Evolutionary conservation across 2,329 filamentous ascomycete genomes (phyloP).

Genomic region (Aspergillus felis): DNA sequence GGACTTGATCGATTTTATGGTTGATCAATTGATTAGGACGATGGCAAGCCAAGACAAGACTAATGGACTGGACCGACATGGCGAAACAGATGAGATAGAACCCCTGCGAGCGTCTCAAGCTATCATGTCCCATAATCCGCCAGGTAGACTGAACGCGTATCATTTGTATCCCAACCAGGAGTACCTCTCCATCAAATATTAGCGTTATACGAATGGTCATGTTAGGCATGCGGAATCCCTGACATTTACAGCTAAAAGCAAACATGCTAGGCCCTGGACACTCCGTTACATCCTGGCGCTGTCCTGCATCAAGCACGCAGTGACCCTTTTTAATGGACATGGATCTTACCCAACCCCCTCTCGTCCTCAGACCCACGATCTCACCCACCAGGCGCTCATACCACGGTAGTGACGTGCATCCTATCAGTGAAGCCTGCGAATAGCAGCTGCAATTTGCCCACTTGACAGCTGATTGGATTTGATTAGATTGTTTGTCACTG

Average conservation of each 20-base stretch:
- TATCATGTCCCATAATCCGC: not conserved
- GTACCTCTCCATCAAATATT: not conserved
- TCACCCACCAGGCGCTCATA: not conserved
- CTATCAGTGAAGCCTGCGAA: not conserved
- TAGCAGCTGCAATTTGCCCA: not conserved
- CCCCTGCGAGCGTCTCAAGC: not conserved
- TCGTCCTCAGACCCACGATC: not conserved
- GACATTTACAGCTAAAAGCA: not conserved
- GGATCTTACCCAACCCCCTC: not conserved
- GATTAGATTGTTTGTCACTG: not conserved
- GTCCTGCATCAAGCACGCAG: not conserved
- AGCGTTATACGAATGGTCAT: not conserved
- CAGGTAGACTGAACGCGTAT: not conserved
- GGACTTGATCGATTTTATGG: not conserved
- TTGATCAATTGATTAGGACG: not conserved
- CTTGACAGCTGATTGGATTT: not conserved
- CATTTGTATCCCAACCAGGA: not conserved
- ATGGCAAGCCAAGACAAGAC: not conserved
- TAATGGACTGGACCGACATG: too few relatives aligned
- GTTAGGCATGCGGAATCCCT: not conserved
- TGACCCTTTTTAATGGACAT: not conserved
- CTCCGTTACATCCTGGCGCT: not conserved
- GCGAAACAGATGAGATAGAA: not conserved
- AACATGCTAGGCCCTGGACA: not conserved
- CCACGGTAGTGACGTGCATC: not conserved